Base-by-base conservation (phyloP, 495 filamentous ascomycete species). In the Neurospora intermedia region DNA sequence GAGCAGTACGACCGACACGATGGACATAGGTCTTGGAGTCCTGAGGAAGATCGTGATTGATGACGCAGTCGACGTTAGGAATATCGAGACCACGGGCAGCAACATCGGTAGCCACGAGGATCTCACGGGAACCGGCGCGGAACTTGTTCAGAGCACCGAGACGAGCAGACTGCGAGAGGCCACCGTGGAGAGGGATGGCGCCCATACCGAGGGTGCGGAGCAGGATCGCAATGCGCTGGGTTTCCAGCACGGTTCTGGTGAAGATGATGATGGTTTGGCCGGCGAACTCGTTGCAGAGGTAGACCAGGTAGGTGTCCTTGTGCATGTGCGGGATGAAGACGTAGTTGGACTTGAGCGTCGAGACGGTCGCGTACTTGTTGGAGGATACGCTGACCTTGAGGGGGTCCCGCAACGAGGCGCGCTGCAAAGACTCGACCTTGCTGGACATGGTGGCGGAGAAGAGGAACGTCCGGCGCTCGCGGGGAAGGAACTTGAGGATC, bases 11-110 rank as follows among this genome's bases (percentile, higher is more conserved):
- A 8, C 96, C 96, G 3, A 98, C 95, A 48, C 96, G 90, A 79
- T 99, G 96, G 70, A 99, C 92, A 77, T 98, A 99, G 0, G 93
- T 97, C 81, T 97, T 96, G 77, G 89, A 91, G 74, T 95, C 93
- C 16, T 85, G 84, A 0, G 93, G 92, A 9, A 97, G 83, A 78
- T 98, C 95, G 74, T 89, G 92, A 80, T 98, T 97, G 70, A 99
- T 76, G 4, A 99, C 94, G 0, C 94, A 82, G 74, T 97, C 94
- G 4, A 99, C 96, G 66, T 89, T 89, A 27, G 95, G 94, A 73
- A 98, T 97, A 88, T 99, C 96, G 9, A 99, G 86, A 84, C 96
- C 96, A 77, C 96, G 88, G 10, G 96, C 93, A 5, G 96, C 96
- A 38, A 98, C 94, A 78, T 98, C 96, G 0, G 95, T 98, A 1